A percentile compares a stretch with the other conserved stretches of the same genome.
These are phyloP conservation scores for Xylaria sp. DNA, from an alignment of 2,329 filamentous ascomycete genomes.

Conservation along the genomic window DNA sequence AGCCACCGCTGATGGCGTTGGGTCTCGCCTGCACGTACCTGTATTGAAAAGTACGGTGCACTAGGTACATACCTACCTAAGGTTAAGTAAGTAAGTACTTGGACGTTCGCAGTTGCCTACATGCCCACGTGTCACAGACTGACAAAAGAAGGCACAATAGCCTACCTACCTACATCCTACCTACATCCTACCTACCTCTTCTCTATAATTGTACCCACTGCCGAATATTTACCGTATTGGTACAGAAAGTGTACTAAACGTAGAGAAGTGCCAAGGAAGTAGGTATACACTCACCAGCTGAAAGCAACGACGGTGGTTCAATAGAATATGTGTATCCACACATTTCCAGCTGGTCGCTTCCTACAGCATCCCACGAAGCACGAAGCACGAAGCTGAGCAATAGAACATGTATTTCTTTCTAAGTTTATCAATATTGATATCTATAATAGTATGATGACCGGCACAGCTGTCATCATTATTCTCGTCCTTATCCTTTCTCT, in stretches of 20 bases:
- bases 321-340: no score
- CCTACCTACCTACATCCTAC: not conserved
- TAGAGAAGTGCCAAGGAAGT: no score
- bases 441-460: not conserved
- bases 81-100: no score
- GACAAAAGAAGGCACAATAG: not conserved
- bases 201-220: no score
- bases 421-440: not conserved
- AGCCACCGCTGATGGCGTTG: conserved; percentile 21
- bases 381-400: conserved; percentile 22
- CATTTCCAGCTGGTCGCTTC: not conserved
- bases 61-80: not conserved
- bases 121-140: not conserved
- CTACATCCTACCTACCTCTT: no score
- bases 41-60: conserved; percentile 2
- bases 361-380: not conserved
- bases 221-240: no score
- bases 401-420: not conserved
- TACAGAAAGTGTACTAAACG: no score
- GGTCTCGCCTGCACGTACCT: conserved; percentile 2
- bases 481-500: not conserved
- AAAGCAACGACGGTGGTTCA: no score
- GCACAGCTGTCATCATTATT: conserved; percentile 1
- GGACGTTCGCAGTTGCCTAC: not conserved
- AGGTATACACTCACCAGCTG: no score